Evolutionary conservation across 2,329 filamentous ascomycete genomes (phyloP).

Genomic region (Pseudogymnoascus sp.): DNA sequence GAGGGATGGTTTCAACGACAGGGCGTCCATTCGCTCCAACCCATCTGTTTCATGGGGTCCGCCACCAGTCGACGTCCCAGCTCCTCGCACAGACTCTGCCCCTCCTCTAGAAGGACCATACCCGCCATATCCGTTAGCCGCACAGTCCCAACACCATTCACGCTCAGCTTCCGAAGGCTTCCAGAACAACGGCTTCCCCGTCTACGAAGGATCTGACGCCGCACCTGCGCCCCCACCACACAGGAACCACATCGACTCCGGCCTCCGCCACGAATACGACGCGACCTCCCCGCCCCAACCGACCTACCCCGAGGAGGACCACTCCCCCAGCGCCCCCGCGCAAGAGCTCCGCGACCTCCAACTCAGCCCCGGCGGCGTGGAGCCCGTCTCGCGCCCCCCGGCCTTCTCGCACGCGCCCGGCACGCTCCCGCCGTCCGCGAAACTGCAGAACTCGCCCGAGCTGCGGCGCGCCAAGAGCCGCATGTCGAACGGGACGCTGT

Average conservation of each 20-base stretch:
- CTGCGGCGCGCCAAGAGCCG: constrained; percentile 74
- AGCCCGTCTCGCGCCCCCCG: constrained; percentile 71
- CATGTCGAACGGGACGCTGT: constrained; percentile 72
- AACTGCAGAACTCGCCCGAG: constrained; percentile 67
- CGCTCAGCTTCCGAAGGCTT: constrained; percentile 29
- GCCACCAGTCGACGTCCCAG: constrained; percentile 14
- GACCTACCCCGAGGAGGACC: constrained; percentile 38
- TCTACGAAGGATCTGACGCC: constrained; percentile 24
- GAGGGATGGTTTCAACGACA: constrained; percentile 51
- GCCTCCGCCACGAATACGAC: neutral
- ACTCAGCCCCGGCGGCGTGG: constrained; percentile 47
- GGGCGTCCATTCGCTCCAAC: constrained; percentile 42
- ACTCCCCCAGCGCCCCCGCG: constrained; percentile 38
- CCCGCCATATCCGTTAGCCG: neutral
- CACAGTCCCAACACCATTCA: neutral
- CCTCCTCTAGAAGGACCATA: constrained; percentile 29
- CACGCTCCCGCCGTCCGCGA: constrained; percentile 53
- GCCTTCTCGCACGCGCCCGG: constrained; percentile 70
- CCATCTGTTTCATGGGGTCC: constrained; percentile 35
- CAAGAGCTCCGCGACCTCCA: constrained; percentile 49
- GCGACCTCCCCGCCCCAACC: neutral
- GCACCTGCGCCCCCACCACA: constrained; percentile 24
- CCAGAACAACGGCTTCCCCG: constrained; percentile 14
- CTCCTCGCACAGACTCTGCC: constrained; percentile 42
- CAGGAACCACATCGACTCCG: no score